Evolutionary conservation across 345 rosid species (phyloP).

Genomic region (Citrus inodora): DNA sequence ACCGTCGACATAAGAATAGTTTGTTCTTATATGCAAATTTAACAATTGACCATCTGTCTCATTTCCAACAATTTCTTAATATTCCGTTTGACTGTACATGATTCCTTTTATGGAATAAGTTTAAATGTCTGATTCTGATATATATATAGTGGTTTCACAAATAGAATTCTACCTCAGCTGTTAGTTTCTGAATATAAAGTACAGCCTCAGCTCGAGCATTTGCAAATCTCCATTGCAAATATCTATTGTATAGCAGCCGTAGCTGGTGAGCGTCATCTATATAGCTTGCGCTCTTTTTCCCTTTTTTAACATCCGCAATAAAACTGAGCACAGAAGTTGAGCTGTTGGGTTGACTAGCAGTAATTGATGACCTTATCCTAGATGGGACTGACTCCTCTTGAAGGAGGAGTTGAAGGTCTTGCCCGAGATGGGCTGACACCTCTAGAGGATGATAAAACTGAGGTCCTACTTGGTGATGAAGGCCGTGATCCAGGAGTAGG

Average conservation of each 20-base stretch:
- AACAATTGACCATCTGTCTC: not conserved
- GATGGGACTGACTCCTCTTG: conserved; percentile 84
- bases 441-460: conserved; percentile 45
- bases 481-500: conserved; percentile 48
- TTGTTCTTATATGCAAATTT: not conserved
- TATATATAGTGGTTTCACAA: not conserved
- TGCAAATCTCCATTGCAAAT: conserved; percentile 89
- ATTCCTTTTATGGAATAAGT: not conserved
- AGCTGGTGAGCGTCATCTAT: conserved; percentile 94
- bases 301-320: conserved; percentile 76
- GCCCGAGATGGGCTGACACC: conserved; percentile 56
- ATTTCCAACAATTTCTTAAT: not conserved
- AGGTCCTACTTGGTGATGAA: conserved; percentile 66
- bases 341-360: conserved; percentile 48
- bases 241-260: conserved; percentile 75
- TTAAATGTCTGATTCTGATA: not conserved
- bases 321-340: conserved; percentile 86
- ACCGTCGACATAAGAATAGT: not conserved
- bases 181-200: conserved; percentile 58
- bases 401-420: conserved; percentile 72
- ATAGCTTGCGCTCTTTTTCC: conserved; percentile 56
- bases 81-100: not conserved
- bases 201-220: conserved; percentile 73
- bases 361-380: conserved; percentile 57
- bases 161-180: conserved; percentile 63